phyloP scores from a whole-genome alignment of 2,329 filamentous ascomycete species.

The Aureobasidium sp. region DNA sequence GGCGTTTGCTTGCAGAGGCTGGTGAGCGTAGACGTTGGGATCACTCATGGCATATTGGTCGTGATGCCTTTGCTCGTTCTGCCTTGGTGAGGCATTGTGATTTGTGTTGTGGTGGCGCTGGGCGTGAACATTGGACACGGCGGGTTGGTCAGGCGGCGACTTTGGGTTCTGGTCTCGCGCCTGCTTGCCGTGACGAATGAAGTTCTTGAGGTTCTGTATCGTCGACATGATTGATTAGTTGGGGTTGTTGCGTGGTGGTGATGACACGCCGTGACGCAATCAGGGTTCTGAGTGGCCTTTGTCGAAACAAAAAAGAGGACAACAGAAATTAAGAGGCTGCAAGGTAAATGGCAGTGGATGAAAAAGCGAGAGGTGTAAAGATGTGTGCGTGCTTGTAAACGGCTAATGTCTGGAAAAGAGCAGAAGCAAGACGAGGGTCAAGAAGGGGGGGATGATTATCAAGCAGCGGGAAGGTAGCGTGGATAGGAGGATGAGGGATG shows the following conservation, averaged over 20 bases:
- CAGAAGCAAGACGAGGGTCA: constrained; percentile 10
- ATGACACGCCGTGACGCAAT: constrained; percentile 8
- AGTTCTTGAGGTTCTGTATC: constrained; percentile 98
- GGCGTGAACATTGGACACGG: constrained; percentile 70
- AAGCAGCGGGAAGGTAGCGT: not conserved
- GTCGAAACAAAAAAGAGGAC: not conserved
- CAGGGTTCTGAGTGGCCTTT: not conserved
- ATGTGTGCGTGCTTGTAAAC: constrained; percentile 4
- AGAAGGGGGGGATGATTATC: not conserved
- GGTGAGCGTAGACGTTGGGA: constrained; percentile 67
- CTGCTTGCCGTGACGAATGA: constrained; percentile 98
- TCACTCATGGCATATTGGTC: constrained; percentile 60
- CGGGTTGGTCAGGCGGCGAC: constrained; percentile 65
- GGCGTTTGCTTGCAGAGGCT: constrained; percentile 53
- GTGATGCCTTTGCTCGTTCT: constrained; percentile 29
- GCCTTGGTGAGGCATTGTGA: constrained; percentile 46
- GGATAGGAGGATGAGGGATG: constrained; percentile 12
- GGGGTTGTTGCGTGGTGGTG: not conserved
- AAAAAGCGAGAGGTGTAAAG: not conserved
- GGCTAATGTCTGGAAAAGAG: not conserved
- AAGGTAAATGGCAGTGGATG: not conserved
- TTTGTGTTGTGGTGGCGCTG: constrained; percentile 57
- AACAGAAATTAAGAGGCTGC: not conserved
- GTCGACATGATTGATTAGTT: constrained; percentile 60
- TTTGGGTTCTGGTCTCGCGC: constrained; percentile 73